Conservation (phyloP, 2,329 filamentous ascomycete species). For the Sporothrix dimorphospora region DNA sequence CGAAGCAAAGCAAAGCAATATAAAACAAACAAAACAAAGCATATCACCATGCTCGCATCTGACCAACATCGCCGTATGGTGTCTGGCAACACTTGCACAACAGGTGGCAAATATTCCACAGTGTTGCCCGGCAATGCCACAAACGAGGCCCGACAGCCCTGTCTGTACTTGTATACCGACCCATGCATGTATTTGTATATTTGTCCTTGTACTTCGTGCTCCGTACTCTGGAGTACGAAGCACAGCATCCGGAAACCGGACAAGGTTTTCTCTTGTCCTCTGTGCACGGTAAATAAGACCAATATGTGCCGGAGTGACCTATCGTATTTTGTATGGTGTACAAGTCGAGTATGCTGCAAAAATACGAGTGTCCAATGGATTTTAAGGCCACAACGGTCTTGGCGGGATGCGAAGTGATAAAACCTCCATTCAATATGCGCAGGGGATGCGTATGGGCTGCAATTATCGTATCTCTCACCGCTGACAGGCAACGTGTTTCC, state of each 20-base stretch:
- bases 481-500: neutral
- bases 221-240: neutral
- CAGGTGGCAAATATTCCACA: neutral
- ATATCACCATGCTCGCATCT: neutral
- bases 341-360: neutral
- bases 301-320: neutral
- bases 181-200: neutral
- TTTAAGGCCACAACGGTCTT: neutral
- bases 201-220: neutral
- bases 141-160: neutral
- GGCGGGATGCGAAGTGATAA: neutral
- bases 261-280: neutral
- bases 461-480: neutral
- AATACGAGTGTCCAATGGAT: neutral
- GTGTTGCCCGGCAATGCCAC: conserved; percentile 10
- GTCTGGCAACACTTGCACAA: conserved; percentile 4
- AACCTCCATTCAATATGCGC: neutral
- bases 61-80: neutral
- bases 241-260: neutral
- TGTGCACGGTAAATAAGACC: neutral
- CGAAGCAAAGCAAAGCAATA: neutral
- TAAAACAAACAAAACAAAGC: too few relatives aligned
- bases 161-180: neutral
- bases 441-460: neutral
- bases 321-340: neutral